A percentile compares a stretch with the other conserved stretches of the same genome.
These are phyloP conservation scores for Viola odorata DNA, from an alignment of 345 rosid species.

Conservation along the genomic window DNA sequence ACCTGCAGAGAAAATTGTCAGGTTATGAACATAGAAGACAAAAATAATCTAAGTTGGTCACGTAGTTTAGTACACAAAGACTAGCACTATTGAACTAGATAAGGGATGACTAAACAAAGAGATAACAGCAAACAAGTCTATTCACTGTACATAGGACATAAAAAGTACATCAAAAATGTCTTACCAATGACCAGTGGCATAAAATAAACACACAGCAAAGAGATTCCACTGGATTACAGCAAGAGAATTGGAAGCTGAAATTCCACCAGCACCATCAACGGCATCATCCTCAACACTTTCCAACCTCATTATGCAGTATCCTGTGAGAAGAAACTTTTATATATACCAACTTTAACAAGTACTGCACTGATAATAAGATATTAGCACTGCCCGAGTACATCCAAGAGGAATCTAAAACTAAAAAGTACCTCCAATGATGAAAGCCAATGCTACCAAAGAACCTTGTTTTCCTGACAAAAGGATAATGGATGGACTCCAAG, in stretches of 20 bases:
- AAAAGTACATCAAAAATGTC: constrained; percentile 9
- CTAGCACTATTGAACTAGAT: too few species aligned
- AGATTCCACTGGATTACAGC: constrained; percentile 77
- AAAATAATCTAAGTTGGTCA: background rate
- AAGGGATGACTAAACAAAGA: too few species aligned
- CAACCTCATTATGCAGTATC: constrained; percentile 74
- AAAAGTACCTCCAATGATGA: constrained; percentile 53
- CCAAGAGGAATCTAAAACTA: constrained; percentile 3
- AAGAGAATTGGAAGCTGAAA: constrained; percentile 41
- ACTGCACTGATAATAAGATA: background rate
- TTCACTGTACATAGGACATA: background rate
- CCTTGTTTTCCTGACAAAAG: constrained; percentile 83
- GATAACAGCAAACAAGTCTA: too few species aligned
- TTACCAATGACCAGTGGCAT: constrained; percentile 91
- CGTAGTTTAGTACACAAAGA: too few species aligned
- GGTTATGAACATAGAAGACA: background rate
- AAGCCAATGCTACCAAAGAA: constrained; percentile 60
- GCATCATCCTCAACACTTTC: constrained; percentile 38
- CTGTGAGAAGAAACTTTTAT: constrained; percentile 29
- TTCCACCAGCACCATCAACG: constrained; percentile 20
- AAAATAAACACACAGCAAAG: constrained; percentile 72
- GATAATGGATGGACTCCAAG: constrained; percentile 71
- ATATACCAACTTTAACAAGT: constrained; percentile 4
- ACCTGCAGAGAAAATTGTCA: constrained; percentile 40
- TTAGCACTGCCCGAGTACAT: background rate